Percentiles rank a stretch among this genome's conserved stretches.
Conservation (phyloP, 1,139 yeast genomes). For the Nematodospora anomalae region DNA sequence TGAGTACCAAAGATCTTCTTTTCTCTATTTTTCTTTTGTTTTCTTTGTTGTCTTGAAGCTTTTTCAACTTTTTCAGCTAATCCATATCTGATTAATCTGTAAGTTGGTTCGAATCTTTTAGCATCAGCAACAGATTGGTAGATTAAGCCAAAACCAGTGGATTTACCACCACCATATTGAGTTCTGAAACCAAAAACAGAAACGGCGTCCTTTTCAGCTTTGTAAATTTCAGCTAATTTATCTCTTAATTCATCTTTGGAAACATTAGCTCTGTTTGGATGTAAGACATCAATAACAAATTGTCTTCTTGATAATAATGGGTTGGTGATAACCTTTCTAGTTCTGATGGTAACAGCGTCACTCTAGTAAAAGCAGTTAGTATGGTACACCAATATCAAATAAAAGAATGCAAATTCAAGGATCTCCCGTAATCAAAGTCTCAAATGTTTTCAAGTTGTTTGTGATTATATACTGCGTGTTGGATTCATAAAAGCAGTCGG, state of each 20-base stretch:
- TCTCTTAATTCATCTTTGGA: conserved; percentile 99
- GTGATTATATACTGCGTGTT: too few relatives aligned
- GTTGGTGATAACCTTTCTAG: conserved; percentile 99
- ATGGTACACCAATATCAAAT: not conserved
- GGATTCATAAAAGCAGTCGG: too few relatives aligned
- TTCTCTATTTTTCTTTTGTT: conserved; percentile 99
- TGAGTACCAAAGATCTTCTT: conserved; percentile 99
- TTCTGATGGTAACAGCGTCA: conserved; percentile 99
- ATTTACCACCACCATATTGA: conserved; percentile 99
- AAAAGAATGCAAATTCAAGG: not conserved
- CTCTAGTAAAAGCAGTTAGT: conserved; percentile 42
- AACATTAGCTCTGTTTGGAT: conserved; percentile 99
- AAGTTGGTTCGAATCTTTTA: conserved; percentile 97
- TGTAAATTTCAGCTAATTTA: conserved; percentile 94
- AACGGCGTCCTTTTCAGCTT: conserved; percentile 97
- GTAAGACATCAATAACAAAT: conserved; percentile 98
- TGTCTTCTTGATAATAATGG: conserved; percentile 99
- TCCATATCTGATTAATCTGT: conserved; percentile 99
- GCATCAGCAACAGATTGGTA: conserved; percentile 98
- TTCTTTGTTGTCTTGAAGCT: conserved; percentile 99
- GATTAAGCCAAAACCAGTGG: conserved; percentile 98
- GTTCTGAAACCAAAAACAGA: conserved; percentile 99
- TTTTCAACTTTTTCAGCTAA: conserved; percentile 94
- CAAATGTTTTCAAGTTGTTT: too few relatives aligned
- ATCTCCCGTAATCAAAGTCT: too few relatives aligned